Conservation (phyloP, 1,284 basidiomycete genomes). For the Apiotrichum gracile region DNA sequence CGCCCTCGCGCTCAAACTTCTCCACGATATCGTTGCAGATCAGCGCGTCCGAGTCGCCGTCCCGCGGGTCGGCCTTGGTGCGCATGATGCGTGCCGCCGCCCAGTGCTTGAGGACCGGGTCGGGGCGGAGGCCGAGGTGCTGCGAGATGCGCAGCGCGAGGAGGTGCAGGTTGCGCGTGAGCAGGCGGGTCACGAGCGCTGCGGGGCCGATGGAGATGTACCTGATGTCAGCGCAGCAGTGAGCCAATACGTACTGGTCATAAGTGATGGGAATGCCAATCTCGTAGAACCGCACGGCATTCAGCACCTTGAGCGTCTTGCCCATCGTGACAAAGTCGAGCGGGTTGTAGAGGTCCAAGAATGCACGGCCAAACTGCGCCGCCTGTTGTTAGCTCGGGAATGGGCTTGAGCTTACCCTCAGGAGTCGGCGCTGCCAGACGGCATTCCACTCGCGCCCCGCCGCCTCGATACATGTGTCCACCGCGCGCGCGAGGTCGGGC, state of each 20-base stretch:
- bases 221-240: slow-evolving; percentile 48
- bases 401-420: slow-evolving; percentile 58
- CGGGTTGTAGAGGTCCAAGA: slow-evolving; percentile 86
- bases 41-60: slow-evolving; percentile 62
- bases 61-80: slow-evolving; percentile 54
- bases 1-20: slow-evolving; percentile 64
- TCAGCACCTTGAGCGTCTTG: slow-evolving; percentile 87
- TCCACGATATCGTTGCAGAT: slow-evolving; percentile 76
- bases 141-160: slow-evolving; percentile 86
- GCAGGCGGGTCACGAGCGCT: slow-evolving; percentile 74
- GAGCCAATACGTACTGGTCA: slow-evolving; percentile 63
- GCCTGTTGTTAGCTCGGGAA: slow-evolving; percentile 54
- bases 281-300: slow-evolving; percentile 83
- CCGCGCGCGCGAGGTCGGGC: slow-evolving; percentile 76
- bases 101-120: slow-evolving; percentile 91
- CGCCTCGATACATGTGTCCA: slow-evolving; percentile 88
- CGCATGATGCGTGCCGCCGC: slow-evolving; percentile 82
- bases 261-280: slow-evolving; percentile 92
- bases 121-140: slow-evolving; percentile 74
- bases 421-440: slow-evolving; percentile 76
- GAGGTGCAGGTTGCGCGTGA: slow-evolving; percentile 81
- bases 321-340: slow-evolving; percentile 87
- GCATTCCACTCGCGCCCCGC: slow-evolving; percentile 89
- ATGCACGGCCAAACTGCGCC: slow-evolving; percentile 90
- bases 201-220: slow-evolving; percentile 70